Base-by-base conservation (phyloP, 2,329 filamentous ascomycete genomes). In the Cladosporium sp. region DNA sequence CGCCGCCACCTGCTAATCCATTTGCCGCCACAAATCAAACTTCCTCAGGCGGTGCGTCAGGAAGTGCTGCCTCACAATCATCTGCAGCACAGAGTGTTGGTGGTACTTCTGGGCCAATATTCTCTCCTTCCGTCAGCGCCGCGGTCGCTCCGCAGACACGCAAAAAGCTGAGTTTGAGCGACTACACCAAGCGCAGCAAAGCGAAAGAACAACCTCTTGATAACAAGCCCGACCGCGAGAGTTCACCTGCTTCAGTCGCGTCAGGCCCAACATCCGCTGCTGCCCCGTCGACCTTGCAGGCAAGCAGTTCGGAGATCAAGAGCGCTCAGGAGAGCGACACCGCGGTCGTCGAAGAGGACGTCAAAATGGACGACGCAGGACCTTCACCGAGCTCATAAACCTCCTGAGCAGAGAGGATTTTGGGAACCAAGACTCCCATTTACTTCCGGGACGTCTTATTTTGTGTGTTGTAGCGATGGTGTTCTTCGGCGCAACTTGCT, bases 131-230 rank as follows among this genome's bases (percentile, higher is more conserved):
- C 8, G 69, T 74, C 20, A 65, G 64, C 13, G 67, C 65, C 39
- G 66, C 71, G 8, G 62, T 73, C n/a, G 66, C 63, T 16, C 67
- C 71, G 18, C 62, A 62, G 1, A 64, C 66, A 19, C 68, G 70
- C 52, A 77, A 77, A 64, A 77, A 76, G 63, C 64, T 77, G 51
- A 76, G 72, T 53, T 56, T 77, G n/a, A 75, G 72, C 55, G 74
- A 76, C 47, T 77, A 75, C 52, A 74, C 72, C 4, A 72, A 68
- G 43, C 65, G 72, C 42, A 69, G 62, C 49, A 72, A 71, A 50
- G 59, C 61, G 8, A 61, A 60, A 49, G 58, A 60, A 51, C 58
- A 61, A 40, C 59, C 60, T 9, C 43, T 46, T n/a, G 59, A 59
- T 18, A 27, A 38, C n/a, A 58, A 57, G 40, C 35, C 46, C 12